A percentile compares a stretch with the other conserved stretches of the same genome.
phyloP scores from a whole-genome alignment of 1,284 basidiomycete genomes.

The Moesziomyces aphidis region DNA sequence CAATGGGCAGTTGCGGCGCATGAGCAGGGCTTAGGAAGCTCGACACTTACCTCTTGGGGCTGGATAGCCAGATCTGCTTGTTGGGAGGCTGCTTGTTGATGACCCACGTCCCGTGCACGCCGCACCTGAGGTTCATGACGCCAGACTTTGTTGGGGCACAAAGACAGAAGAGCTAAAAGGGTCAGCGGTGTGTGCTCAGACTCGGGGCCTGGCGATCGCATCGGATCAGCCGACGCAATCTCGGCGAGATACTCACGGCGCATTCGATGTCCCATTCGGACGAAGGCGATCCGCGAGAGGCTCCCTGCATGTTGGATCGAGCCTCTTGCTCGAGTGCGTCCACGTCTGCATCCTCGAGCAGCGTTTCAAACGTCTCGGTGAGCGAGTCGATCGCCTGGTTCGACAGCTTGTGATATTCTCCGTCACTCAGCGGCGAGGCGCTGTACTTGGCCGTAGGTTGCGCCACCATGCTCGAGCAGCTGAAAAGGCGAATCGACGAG shows the following conservation, averaged over 20 bases:
- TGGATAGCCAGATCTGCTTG: slow-evolving; percentile 98
- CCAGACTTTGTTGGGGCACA: slow-evolving; percentile 79
- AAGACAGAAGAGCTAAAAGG: background rate
- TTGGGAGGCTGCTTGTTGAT: slow-evolving; percentile 99
- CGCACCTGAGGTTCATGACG: slow-evolving; percentile 87
- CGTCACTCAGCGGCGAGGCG: slow-evolving; percentile 71
- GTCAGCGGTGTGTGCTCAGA: background rate
- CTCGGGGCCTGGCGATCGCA: background rate
- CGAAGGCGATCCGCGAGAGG: slow-evolving; percentile 53
- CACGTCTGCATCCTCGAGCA: slow-evolving; percentile 75
- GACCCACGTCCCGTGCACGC: slow-evolving; percentile 91
- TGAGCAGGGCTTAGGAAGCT: too few relatives aligned
- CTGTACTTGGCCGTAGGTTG: slow-evolving; percentile 37
- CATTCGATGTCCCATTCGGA: slow-evolving; percentile 90
- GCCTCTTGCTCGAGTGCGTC: slow-evolving; percentile 37
- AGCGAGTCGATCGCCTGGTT: slow-evolving; percentile 85
- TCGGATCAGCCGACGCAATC: slow-evolving; percentile 5
- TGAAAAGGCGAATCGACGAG: slow-evolving; percentile 9
- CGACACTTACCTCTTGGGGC: slow-evolving; percentile 72
- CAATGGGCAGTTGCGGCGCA: background rate
- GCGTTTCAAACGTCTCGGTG: slow-evolving; percentile 80
- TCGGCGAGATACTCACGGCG: slow-evolving; percentile 75
- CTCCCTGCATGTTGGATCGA: slow-evolving; percentile 12
- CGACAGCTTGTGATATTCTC: slow-evolving; percentile 81
- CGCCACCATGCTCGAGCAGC: slow-evolving; percentile 6